Evolutionary conservation across 441 rosid species (phyloP), one percentile per base, ranked within the genome.

Genomic region (Kokia cookei): DNA sequence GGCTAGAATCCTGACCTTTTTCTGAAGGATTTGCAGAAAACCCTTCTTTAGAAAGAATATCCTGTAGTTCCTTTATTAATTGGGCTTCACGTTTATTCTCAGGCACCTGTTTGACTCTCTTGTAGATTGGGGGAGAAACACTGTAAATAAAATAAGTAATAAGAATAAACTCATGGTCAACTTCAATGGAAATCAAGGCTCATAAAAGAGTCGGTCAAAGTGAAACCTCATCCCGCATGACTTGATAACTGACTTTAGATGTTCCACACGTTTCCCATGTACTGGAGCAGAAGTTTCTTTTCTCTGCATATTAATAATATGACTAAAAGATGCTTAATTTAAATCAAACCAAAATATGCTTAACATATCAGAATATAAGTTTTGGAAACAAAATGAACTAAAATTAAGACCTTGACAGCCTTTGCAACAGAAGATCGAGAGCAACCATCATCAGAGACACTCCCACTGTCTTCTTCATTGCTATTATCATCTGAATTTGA

Each of bases 21-120:
- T 94, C 98, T 10, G 96, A 79, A 69, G 98, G 96, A 71, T 84
- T 84, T 65, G 94, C 79, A 37, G 98, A 93, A 86, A 93, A 79
- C 50, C 95, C 94, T 87, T 92, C 97, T 84, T 74, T 94, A 45
- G 93, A 82, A 77, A 94, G 97, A 48, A 94, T 89, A 64, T 84
- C 88, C 83, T 88, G 88, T 12, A 93, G 87, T 77, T 91, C 96
- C 84, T 88, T 91, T 69, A 93, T 80, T 70, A 93, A 84, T 73
- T 79, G 80, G 50, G 89, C 83, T 82, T 92, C 97, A 0, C 91
- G 93, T 70, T 88, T 88, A 74, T 83, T 84, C 84, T 92, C 97
- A 58, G 92, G 85, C 42, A 81, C 92, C 83, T 88, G 97, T 84
- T 93, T 93, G 63, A 87, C 97, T 80, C 89, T 94, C 87, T 83